Evolutionary conservation across 1,284 basidiomycete genomes (phyloP).

Genomic region (Puccinia brachypodii): DNA sequence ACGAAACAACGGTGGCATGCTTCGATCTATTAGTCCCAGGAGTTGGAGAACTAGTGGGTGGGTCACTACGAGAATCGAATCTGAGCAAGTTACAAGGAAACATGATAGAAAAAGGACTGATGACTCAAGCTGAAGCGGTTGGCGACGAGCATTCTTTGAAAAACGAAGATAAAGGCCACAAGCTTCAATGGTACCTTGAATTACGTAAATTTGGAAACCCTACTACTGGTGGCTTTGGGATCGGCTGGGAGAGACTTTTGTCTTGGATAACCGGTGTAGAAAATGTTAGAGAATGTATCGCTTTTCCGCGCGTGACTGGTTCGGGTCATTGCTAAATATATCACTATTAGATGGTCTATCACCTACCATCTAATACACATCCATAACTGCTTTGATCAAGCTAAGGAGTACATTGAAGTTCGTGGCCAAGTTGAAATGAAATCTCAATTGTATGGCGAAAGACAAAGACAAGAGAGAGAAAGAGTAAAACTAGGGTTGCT

Average conservation of each 20-base stretch:
- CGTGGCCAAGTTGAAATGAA: too few relatives aligned
- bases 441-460: too few relatives aligned
- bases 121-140: constrained; percentile 51
- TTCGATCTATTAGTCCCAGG: constrained; percentile 89
- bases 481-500: too few relatives aligned
- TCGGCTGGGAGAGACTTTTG: constrained; percentile 85
- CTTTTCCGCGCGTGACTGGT: constrained; percentile 78
- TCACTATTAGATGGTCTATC: too few relatives aligned
- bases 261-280: constrained; percentile 78
- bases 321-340: constrained; percentile 16
- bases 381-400: too few relatives aligned
- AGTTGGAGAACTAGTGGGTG: constrained; percentile 87
- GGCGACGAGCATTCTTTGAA: background rate
- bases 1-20: constrained; percentile 66
- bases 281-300: constrained; percentile 83
- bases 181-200: constrained; percentile 82
- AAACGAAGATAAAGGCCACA: constrained; percentile 60
- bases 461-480: too few relatives aligned
- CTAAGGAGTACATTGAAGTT: too few relatives aligned
- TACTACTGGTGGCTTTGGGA: constrained; percentile 86
- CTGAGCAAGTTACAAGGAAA: constrained; percentile 67
- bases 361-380: too few relatives aligned
- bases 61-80: constrained; percentile 67
- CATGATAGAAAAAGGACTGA: constrained; percentile 63
- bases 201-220: constrained; percentile 74